Conservation (phyloP, 2,329 filamentous ascomycete species). For the Ophiostoma montium region DNA sequence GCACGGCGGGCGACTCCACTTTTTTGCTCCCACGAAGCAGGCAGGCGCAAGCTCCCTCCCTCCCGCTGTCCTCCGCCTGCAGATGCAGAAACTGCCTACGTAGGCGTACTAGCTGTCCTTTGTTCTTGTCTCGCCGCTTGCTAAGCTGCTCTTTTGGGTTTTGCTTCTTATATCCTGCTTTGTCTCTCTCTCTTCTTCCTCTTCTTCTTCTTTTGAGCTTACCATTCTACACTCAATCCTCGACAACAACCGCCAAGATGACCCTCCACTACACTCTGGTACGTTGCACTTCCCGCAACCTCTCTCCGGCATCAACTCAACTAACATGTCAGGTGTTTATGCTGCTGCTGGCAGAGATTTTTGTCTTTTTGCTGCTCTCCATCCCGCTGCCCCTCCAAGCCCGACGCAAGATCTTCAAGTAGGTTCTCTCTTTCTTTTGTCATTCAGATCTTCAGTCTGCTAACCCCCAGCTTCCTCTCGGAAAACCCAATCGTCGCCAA, state of each 20-base stretch:
- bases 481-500: constrained; percentile 76
- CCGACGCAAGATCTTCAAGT: constrained; percentile 73
- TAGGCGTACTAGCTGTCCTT: background rate
- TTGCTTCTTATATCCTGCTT: background rate
- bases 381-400: constrained; percentile 77
- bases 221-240: background rate
- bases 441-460: background rate
- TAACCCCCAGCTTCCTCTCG: constrained; percentile 63
- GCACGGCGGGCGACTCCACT: background rate
- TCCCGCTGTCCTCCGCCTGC: background rate
- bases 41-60: background rate
- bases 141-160: background rate
- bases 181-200: background rate
- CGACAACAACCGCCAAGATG: constrained; percentile 26
- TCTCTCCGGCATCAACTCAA: no score
- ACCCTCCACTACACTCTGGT: constrained; percentile 45
- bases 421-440: constrained; percentile 7
- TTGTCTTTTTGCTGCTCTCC: constrained; percentile 64
- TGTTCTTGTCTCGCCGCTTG: background rate
- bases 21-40: background rate
- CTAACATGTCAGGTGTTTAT: constrained; percentile 53
- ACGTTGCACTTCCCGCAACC: background rate
- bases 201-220: background rate
- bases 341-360: constrained; percentile 72
- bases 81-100: background rate